Evolutionary conservation across 73 alveolate genomes (phyloP), one percentile per base, ranked within the genome.

Genomic region (Tetrahymena borealis): DNA sequence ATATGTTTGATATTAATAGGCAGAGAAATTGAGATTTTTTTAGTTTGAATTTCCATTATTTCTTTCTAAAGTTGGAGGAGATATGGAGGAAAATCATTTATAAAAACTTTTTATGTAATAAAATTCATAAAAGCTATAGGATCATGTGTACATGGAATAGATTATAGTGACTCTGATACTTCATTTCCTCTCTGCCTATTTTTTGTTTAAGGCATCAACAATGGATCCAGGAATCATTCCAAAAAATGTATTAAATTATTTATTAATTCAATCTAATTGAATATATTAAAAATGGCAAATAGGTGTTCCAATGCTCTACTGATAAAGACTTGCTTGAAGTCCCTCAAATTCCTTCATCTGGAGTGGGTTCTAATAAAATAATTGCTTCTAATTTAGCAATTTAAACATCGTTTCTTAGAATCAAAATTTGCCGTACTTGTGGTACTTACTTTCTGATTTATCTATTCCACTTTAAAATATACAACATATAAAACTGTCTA

Each of bases 211-310:
- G 40, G 94, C 90, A 16, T 37, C 90, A 60, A 91, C 91, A 60
- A 93, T 91, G n/a, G 95, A 93, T 85, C 95, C 95, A 31, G 95
- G 95, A 79, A 90, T 93, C 6, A 79, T 93, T 35, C 93, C 95
- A 39, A 93, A 93, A 40, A 93, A 39, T 93, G 95, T 93, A n/a
- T n/a, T n/a, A 93, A 93, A 10, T 39, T 39, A 39, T 39, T 39
- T 8, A 15, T n/a, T 33, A 37, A 20, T 18, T 60, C 28, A 20
- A 13, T 24, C 31, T 7, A 18, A 0, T 60, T 11, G 16, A 60
- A 20, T 18, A 2, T 41, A 18, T 41, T 5, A 20, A 41, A 41
- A 5, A 41, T 41, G 78, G 33, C 20, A 41, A 7, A 5, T n/a
- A 60, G 85, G 85, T 60, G 1, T 60, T n/a, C 28, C 31, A 28